A percentile compares a stretch with the other conserved stretches of the same genome.
Conservation (phyloP, 805 yeast genomes). For the Pichia nanzhaoensis region DNA sequence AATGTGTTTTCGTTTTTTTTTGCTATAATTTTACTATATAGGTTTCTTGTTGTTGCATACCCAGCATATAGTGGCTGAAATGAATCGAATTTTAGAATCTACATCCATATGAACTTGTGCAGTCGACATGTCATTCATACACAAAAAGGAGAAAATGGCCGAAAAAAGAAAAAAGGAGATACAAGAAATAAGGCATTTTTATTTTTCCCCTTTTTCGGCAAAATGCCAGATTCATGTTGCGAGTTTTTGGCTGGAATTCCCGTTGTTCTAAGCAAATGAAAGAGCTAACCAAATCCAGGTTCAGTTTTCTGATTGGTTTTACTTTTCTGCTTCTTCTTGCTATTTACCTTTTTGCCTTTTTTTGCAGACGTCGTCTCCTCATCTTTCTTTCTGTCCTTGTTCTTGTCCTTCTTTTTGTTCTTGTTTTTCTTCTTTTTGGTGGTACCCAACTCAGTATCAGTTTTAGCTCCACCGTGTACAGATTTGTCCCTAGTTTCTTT, state of each 20-base stretch:
- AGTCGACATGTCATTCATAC: background rate
- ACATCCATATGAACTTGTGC: slow-evolving; percentile 1
- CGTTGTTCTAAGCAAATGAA: too few relatives aligned
- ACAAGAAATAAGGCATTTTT: background rate
- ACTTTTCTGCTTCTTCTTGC: too few relatives aligned
- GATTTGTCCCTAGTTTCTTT: background rate
- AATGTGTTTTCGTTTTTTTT: background rate
- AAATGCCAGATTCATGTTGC: too few relatives aligned
- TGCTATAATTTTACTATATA: background rate
- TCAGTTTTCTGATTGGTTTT: too few relatives aligned
- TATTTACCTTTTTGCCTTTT: too few relatives aligned
- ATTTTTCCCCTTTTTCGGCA: slow-evolving; percentile 1
- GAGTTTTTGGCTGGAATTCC: too few relatives aligned
- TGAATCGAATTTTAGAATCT: slow-evolving; percentile 3
- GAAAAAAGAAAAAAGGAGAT: background rate
- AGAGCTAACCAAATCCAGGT: too few relatives aligned
- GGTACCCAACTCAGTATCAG: background rate
- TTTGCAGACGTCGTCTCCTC: too few relatives aligned
- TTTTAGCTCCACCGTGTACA: background rate
- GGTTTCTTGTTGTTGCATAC: slow-evolving; percentile 3
- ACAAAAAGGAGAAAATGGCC: background rate
- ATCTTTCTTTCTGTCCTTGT: too few relatives aligned
- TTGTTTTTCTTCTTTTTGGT: slow-evolving; percentile 3
- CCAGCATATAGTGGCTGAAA: slow-evolving; percentile 10
- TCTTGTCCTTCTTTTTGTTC: background rate